Percentiles rank a stretch among this genome's conserved stretches.
Evolutionary conservation across 257 asterid species (phyloP).

Genomic region (Penstemon barbatus): DNA sequence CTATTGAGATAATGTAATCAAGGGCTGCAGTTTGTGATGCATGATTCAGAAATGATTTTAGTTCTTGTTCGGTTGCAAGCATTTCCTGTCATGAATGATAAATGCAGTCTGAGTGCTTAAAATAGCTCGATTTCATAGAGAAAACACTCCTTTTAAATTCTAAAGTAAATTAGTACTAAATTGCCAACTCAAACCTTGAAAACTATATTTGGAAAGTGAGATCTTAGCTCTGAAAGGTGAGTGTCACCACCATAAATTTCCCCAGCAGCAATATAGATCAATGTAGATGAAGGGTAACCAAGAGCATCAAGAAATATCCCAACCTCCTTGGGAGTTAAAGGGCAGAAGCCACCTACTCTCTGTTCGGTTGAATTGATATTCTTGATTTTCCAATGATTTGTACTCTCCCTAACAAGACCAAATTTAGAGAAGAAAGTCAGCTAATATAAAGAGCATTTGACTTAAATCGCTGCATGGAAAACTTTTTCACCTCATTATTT

Average conservation of each 20-base stretch:
- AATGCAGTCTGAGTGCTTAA: conserved; percentile 21
- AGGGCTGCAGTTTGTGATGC: conserved; percentile 96
- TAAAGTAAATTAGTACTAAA: conserved; percentile 8
- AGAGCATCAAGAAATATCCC: conserved; percentile 86
- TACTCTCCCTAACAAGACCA: conserved; percentile 58
- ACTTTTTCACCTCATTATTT: conserved; percentile 65
- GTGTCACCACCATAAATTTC: conserved; percentile 81
- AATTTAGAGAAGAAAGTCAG: conserved; percentile 9
- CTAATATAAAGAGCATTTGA: conserved; percentile 8
- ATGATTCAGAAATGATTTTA: conserved; percentile 58
- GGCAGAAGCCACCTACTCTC: conserved; percentile 84
- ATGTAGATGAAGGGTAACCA: conserved; percentile 75
- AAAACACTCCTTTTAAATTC: not conserved
- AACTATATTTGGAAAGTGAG: conserved; percentile 75
- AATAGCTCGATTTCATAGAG: conserved; percentile 22
- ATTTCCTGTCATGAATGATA: conserved; percentile 67
- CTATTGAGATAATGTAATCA: conserved; percentile 77
- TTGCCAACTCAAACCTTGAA: conserved; percentile 52
- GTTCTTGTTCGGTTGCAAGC: conserved; percentile 72
- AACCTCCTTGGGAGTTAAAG: conserved; percentile 94
- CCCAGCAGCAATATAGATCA: conserved; percentile 92
- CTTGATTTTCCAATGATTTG: conserved; percentile 91
- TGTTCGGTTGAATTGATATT: conserved; percentile 82
- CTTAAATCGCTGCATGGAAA: conserved; percentile 3
- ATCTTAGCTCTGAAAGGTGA: conserved; percentile 80